These are phyloP conservation scores for Candida manassasensis DNA, from an alignment of 805 yeast genomes.

Conservation along the genomic window DNA sequence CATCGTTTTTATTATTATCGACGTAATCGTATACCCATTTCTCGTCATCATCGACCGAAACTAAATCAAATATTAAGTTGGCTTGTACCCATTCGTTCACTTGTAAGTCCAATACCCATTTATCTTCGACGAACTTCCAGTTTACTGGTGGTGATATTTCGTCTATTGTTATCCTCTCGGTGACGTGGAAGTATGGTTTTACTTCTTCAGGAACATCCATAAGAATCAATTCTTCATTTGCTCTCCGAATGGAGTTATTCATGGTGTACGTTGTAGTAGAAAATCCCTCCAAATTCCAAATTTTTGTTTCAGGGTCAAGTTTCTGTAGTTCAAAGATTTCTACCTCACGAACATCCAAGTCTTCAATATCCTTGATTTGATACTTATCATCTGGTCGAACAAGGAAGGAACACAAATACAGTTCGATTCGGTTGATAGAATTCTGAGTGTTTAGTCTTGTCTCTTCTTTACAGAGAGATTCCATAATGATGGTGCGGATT, in stretches of 20 bases:
- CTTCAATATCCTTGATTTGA: conserved; percentile 13
- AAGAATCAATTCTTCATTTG: conserved; percentile 2
- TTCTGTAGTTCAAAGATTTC: conserved; percentile 68
- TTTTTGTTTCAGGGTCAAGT: conserved; percentile 42
- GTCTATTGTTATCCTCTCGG: conserved; percentile 18
- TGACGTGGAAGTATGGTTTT: not conserved
- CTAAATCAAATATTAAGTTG: conserved; percentile 46
- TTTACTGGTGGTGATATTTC: conserved; percentile 53
- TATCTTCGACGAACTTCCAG: conserved; percentile 47
- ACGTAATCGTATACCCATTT: conserved; percentile 80
- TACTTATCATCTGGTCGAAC: conserved; percentile 9
- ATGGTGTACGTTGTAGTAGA: conserved; percentile 49
- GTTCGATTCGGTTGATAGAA: conserved; percentile 47
- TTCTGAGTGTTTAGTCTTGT: conserved; percentile 51
- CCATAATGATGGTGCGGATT: conserved; percentile 43
- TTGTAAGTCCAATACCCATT: conserved; percentile 65
- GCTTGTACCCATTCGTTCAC: conserved; percentile 61
- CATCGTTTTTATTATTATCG: conserved; percentile 21
- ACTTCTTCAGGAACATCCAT: conserved; percentile 4
- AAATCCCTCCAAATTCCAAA: conserved; percentile 64
- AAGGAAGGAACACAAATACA: conserved; percentile 13
- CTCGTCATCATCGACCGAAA: conserved; percentile 63
- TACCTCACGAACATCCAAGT: conserved; percentile 44
- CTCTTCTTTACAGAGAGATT: conserved; percentile 55
- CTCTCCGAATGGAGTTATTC: conserved; percentile 21